phyloP scores from a whole-genome alignment of 1,284 basidiomycete species.

The Entoloma clypeatum region DNA sequence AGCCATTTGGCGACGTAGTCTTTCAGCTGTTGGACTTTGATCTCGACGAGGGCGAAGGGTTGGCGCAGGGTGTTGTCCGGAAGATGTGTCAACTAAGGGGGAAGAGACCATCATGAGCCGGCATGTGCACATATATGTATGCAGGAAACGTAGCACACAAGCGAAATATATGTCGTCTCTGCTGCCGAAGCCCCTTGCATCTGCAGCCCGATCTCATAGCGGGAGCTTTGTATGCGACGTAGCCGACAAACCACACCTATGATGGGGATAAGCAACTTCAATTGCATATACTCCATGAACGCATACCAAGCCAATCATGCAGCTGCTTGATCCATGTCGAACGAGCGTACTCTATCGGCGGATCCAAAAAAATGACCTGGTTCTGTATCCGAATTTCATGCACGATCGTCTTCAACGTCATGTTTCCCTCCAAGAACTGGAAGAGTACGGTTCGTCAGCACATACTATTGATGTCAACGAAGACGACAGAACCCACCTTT shows the following conservation, averaged over 20 bases:
- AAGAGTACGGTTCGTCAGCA: conserved; percentile 4
- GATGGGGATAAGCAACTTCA: conserved; percentile 3
- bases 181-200: conserved; percentile 63
- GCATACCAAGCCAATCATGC: conserved; percentile 82
- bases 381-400: conserved; percentile 98
- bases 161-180: conserved; percentile 79
- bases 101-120: conserved; percentile 4
- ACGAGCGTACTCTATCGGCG: conserved; percentile 92
- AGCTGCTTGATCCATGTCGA: conserved; percentile 90
- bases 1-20: conserved; percentile 97
- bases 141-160: conserved; percentile 47
- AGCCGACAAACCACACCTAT: conserved; percentile 85
- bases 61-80: conserved; percentile 71
- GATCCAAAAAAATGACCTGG: conserved; percentile 97
- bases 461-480: conserved; percentile 6
- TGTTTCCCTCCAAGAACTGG: conserved; percentile 64
- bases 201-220: conserved; percentile 93
- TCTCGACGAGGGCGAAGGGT: conserved; percentile 86
- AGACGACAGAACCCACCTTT: conserved; percentile 43
- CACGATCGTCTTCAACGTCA: conserved; percentile 78
- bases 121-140: background rate
- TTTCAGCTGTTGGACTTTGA: conserved; percentile 81
- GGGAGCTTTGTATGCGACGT: conserved; percentile 85
- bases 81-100: conserved; percentile 69
- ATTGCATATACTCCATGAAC: background rate